phyloP scores from a whole-genome alignment of 176 grass and related monocot species.

The Eragrostis curvula region DNA sequence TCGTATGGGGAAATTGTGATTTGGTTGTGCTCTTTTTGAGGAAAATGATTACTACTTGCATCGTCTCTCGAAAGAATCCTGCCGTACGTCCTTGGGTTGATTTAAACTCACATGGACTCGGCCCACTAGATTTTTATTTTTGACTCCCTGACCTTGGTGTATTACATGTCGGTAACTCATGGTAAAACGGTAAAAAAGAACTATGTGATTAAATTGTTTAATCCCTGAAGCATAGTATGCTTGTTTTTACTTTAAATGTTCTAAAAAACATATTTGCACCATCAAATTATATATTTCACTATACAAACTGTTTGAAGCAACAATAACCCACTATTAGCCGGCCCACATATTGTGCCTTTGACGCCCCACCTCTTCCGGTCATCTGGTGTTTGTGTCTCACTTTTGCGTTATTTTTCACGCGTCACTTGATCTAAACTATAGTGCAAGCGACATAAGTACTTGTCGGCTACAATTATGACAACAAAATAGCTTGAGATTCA shows the following conservation, averaged over 20 bases:
- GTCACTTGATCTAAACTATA: neutral
- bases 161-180: neutral
- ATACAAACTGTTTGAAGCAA: too few relatives aligned
- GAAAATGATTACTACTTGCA: neutral
- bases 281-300: too few relatives aligned
- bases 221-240: too few relatives aligned
- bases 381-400: too few relatives aligned
- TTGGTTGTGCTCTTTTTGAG: neutral
- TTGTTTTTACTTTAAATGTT: too few relatives aligned
- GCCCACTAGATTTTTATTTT: slow-evolving; percentile 15
- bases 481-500: too few relatives aligned
- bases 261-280: too few relatives aligned
- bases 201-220: too few relatives aligned
- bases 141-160: neutral
- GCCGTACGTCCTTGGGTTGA: slow-evolving; percentile 39
- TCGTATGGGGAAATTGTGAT: slow-evolving; percentile 4
- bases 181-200: neutral
- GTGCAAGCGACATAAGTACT: neutral
- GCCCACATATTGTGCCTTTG: too few relatives aligned
- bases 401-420: too few relatives aligned
- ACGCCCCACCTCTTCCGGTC: too few relatives aligned
- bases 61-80: slow-evolving; percentile 33
- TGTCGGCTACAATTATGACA: neutral
- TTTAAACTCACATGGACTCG: slow-evolving; percentile 38
- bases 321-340: too few relatives aligned